A percentile compares a stretch with the other conserved stretches of the same genome.
Evolutionary conservation across 345 rosid species (phyloP).

Genomic region (Camelina laxa): DNA sequence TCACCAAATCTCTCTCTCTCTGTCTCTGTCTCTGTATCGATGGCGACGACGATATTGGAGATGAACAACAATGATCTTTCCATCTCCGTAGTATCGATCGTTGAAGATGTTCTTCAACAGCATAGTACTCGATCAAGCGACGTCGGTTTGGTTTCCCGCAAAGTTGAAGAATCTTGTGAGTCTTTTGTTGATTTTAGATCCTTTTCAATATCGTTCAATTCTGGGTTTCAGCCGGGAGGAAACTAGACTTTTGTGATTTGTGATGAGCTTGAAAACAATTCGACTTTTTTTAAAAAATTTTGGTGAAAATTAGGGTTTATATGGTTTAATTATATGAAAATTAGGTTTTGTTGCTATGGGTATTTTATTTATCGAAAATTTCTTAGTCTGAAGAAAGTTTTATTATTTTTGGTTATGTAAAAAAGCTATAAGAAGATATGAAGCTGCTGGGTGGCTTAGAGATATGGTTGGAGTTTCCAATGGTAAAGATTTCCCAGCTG

Average conservation of each 20-base stretch:
- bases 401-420: too few relatives aligned
- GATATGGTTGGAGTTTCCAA: conserved; percentile 67
- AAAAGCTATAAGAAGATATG: conserved; percentile 52
- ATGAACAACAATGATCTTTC: conserved; percentile 35
- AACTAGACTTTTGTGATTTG: too few relatives aligned
- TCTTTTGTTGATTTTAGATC: background rate
- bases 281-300: too few relatives aligned
- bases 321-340: too few relatives aligned
- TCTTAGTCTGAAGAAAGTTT: too few relatives aligned
- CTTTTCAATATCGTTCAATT: too few relatives aligned
- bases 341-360: too few relatives aligned
- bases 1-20: background rate
- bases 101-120: conserved; percentile 80
- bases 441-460: conserved; percentile 91
- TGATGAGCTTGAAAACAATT: too few relatives aligned
- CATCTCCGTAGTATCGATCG: conserved; percentile 65
- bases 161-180: conserved; percentile 76
- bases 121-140: conserved; percentile 52
- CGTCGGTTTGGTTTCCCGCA: conserved; percentile 54
- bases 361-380: too few relatives aligned
- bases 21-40: conserved; percentile 10
- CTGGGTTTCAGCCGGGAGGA: too few relatives aligned
- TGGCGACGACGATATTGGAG: conserved; percentile 66
- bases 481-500: conserved; percentile 85
- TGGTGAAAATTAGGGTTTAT: too few relatives aligned